Evolutionary conservation across 805 yeast genomes (phyloP).

Genomic region (Starmera quercuum): DNA sequence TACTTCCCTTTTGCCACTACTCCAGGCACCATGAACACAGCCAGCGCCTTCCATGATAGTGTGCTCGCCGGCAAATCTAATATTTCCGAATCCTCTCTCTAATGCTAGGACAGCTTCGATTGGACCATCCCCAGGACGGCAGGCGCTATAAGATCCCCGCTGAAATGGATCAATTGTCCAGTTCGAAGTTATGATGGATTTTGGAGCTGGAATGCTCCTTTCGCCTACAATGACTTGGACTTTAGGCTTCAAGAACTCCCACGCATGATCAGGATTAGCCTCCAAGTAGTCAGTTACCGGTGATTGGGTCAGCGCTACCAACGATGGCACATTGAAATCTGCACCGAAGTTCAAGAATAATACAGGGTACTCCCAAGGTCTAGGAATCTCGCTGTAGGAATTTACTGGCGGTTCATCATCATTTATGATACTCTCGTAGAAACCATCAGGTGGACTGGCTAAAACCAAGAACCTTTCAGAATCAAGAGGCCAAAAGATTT

Average conservation of each 20-base stretch:
- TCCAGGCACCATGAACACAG: slow-evolving; percentile 88
- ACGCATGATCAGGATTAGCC: slow-evolving; percentile 40
- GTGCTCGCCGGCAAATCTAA: slow-evolving; percentile 90
- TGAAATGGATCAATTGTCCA: slow-evolving; percentile 82
- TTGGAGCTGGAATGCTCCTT: slow-evolving; percentile 28
- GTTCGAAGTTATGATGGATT: slow-evolving; percentile 41
- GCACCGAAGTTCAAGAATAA: slow-evolving; percentile 53
- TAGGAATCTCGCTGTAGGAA: slow-evolving; percentile 18
- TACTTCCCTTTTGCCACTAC: slow-evolving; percentile 61
- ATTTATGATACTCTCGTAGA: slow-evolving; percentile 7
- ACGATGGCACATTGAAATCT: slow-evolving; percentile 39
- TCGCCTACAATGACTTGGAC: slow-evolving; percentile 6
- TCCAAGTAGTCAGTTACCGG: slow-evolving; percentile 61
- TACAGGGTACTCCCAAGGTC: slow-evolving; percentile 53
- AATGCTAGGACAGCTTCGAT: slow-evolving; percentile 54
- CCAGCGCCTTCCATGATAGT: slow-evolving; percentile 83
- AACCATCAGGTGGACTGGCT: slow-evolving; percentile 26
- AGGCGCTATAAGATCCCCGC: slow-evolving; percentile 77
- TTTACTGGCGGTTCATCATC: slow-evolving; percentile 2
- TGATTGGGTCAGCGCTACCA: slow-evolving; percentile 64
- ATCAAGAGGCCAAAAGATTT: slow-evolving; percentile 51
- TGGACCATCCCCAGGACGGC: slow-evolving; percentile 64
- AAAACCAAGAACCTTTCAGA: slow-evolving; percentile 42
- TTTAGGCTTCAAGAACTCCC: slow-evolving; percentile 49
- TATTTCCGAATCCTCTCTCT: slow-evolving; percentile 45